These are phyloP conservation scores for Mycena indigotica DNA, from an alignment of 768 basidiomycete species.

Conservation along the genomic window DNA sequence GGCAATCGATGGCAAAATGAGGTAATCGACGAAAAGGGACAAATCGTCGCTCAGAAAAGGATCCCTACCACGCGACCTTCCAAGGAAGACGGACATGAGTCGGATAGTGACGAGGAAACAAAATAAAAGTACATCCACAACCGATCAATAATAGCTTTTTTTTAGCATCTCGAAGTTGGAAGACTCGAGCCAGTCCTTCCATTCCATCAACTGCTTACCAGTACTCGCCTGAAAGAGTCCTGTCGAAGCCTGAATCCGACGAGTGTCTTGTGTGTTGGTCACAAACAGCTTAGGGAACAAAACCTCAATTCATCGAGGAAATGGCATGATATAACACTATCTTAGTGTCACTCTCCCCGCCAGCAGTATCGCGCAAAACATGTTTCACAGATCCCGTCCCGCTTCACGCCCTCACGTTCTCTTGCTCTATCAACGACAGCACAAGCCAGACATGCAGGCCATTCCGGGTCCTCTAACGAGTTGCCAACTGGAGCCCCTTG, in stretches of 20 bases:
- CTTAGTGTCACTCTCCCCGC: constrained; percentile 19
- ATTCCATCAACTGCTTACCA: too few species aligned
- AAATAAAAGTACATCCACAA: not conserved
- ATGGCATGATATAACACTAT: too few species aligned
- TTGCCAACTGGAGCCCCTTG: constrained; percentile 40
- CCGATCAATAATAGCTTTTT: too few species aligned
- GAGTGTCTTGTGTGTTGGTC: too few species aligned
- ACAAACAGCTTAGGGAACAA: too few species aligned
- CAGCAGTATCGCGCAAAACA: constrained; percentile 38
- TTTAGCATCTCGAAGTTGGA: too few species aligned
- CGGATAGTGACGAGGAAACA: not conserved
- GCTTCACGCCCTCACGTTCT: constrained; percentile 21
- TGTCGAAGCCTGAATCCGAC: too few species aligned
- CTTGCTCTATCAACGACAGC: constrained; percentile 52
- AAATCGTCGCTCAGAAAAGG: not conserved
- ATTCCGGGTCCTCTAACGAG: constrained; percentile 40
- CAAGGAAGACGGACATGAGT: not conserved
- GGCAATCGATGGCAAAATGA: constrained; percentile 12
- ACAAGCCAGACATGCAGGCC: constrained; percentile 54
- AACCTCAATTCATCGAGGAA: too few species aligned
- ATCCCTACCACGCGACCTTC: not conserved
- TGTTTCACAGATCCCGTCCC: constrained; percentile 33
- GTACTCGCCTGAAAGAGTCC: too few species aligned
- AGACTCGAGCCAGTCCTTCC: not conserved
- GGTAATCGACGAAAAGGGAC: not conserved